Percentiles rank a stretch among this genome's conserved stretches.
phyloP scores from a whole-genome alignment of 2,329 filamentous ascomycete genomes.

The Diplodia scrobiculata region DNA sequence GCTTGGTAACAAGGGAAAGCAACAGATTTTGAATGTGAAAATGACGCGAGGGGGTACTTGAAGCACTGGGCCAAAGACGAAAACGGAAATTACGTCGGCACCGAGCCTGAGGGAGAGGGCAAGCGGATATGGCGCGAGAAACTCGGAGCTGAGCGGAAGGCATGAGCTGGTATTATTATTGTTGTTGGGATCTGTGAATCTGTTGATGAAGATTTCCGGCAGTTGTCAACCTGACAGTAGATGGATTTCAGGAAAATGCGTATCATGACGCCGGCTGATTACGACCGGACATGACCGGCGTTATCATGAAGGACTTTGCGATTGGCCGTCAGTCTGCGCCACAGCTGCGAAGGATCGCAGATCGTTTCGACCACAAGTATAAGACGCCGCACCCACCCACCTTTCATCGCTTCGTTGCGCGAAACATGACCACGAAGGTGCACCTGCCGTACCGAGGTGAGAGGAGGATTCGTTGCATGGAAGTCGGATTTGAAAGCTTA shows the following conservation, averaged over 20 bases:
- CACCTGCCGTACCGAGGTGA: neutral
- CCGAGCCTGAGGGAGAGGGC: neutral
- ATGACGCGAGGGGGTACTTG: slow-evolving; percentile 14
- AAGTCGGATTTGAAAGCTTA: neutral
- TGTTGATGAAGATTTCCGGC: no score
- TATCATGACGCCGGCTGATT: no score
- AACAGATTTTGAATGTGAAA: neutral
- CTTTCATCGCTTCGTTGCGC: neutral
- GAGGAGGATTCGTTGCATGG: neutral
- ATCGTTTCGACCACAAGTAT: neutral
- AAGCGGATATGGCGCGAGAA: neutral
- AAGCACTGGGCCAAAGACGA: slow-evolving; percentile 20
- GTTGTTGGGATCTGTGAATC: no score
- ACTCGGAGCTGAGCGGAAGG: neutral
- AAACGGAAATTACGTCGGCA: slow-evolving; percentile 19
- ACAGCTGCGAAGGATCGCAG: slow-evolving; percentile 9
- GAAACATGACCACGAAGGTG: neutral
- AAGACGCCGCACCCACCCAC: neutral
- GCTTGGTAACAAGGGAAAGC: neutral
- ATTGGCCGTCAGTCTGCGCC: neutral
- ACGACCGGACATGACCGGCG: no score
- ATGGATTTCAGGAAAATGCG: no score
- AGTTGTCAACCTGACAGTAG: no score
- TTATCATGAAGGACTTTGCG: neutral
- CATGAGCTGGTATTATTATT: no score